These are phyloP conservation scores for Candida rishiriensis DNA, from an alignment of 805 yeast genomes.

Conservation along the genomic window DNA sequence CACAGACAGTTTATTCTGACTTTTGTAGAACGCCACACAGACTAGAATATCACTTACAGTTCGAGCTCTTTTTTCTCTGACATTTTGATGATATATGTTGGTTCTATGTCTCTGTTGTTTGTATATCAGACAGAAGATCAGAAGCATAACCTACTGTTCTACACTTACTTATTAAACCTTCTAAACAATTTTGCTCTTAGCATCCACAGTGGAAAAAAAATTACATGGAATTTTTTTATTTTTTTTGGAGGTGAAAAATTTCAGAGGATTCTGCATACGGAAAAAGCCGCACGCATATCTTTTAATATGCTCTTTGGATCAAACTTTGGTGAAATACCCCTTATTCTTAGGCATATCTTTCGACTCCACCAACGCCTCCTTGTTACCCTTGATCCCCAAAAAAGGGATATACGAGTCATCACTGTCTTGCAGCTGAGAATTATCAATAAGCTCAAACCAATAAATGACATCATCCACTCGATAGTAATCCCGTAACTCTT, in stretches of 20 bases:
- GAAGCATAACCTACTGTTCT: no score
- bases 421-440: no score
- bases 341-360: no score
- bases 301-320: neutral
- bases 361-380: neutral
- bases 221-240: neutral
- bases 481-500: conserved; percentile 7
- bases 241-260: conserved; percentile 1
- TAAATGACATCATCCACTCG: conserved; percentile 10
- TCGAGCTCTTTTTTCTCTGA: no score
- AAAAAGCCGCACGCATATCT: conserved; percentile 9
- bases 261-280: neutral
- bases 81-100: no score
- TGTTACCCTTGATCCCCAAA: conserved; percentile 11
- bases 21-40: no score
- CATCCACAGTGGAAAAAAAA: conserved; percentile 1
- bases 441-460: conserved; percentile 4
- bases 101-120: no score
- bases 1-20: neutral
- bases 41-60: no score
- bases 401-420: neutral
- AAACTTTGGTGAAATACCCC: neutral
- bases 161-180: no score
- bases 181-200: no score
- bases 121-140: no score